Evolutionary conservation across 2,329 filamentous ascomycete genomes (phyloP), one percentile per base, ranked within the genome.

Genomic region (Zarea fungicola): DNA sequence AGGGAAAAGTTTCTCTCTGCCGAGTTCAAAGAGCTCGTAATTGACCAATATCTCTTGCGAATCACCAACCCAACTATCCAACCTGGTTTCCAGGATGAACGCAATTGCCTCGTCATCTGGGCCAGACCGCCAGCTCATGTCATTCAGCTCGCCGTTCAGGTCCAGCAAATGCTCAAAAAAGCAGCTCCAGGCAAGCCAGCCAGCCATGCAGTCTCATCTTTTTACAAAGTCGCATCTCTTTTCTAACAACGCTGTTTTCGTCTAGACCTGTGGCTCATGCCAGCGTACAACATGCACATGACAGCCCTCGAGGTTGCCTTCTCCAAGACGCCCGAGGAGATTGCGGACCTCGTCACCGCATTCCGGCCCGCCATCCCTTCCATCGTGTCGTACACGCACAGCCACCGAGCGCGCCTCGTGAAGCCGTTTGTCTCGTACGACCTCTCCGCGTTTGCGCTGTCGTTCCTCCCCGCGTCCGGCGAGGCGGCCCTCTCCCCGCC

Each of bases 71-170:
- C 78, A 1, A 66, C 75, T 1, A 68, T 84, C 29, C 77, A 88
- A 54, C 84, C 83, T 1, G 81, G 80, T 1, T 95, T 86, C 62
- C 65, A 74, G 44, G 92, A 97, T 62, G 78, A 81, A 35, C 76
- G 92, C 34, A 77, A 96, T 60, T 95, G 91, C 62, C 74, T 96
- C 10, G 87, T 90, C 1, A 84, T 96, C 61, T 96, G 90, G 89
- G 89, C 87, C 4, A 77, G 91, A 6, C 92, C 92, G 14, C 87
- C 91, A 1, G 68, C 80, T 39, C 81, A 85, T 56, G 74, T 96
- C 16, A 74, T 85, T 39, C 69, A 76, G 18, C 68, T 97, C 51
- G 81, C 92, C 3, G 67, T 71, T 2, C 76, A 77, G 49, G 69
- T 96, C 25, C 92, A 96, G 65, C 65, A 75, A 42, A 76, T 80